These are phyloP conservation scores for Candida peoriensis DNA, from an alignment of 805 yeast species.

Conservation along the genomic window DNA sequence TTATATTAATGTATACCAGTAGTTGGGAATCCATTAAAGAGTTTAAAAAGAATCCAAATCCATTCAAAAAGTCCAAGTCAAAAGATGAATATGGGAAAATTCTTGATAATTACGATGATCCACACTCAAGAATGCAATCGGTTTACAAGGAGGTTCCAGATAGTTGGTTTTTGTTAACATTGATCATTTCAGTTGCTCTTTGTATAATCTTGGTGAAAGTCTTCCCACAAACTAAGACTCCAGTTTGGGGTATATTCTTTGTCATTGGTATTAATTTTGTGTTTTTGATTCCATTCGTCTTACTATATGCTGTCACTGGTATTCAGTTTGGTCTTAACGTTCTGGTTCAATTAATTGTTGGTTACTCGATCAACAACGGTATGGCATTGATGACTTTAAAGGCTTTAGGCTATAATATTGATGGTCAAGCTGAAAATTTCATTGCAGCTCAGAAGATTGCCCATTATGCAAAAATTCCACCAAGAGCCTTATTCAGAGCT, in stretches of 20 bases:
- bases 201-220: slow-evolving; percentile 40
- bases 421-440: slow-evolving; percentile 59
- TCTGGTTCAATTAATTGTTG: slow-evolving; percentile 50
- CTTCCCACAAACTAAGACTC: slow-evolving; percentile 43
- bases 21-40: background rate
- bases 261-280: slow-evolving; percentile 44
- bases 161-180: slow-evolving; percentile 35
- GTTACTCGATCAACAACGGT: slow-evolving; percentile 52
- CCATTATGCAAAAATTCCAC: slow-evolving; percentile 56
- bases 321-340: slow-evolving; percentile 44
- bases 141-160: slow-evolving; percentile 57
- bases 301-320: slow-evolving; percentile 45
- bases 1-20: background rate
- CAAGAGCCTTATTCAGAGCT: slow-evolving; percentile 50
- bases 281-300: slow-evolving; percentile 48
- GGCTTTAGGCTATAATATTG: slow-evolving; percentile 53
- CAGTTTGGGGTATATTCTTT: slow-evolving; percentile 57
- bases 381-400: slow-evolving; percentile 47
- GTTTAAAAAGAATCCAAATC: background rate
- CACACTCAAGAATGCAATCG: slow-evolving; percentile 48
- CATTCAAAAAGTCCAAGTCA: background rate
- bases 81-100: background rate
- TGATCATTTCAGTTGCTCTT: slow-evolving; percentile 37
- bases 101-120: slow-evolving; percentile 31
- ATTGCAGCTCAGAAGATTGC: slow-evolving; percentile 38